These are phyloP conservation scores for Arctium lappa DNA, from an alignment of 129 eudicot species.

Conservation along the genomic window DNA sequence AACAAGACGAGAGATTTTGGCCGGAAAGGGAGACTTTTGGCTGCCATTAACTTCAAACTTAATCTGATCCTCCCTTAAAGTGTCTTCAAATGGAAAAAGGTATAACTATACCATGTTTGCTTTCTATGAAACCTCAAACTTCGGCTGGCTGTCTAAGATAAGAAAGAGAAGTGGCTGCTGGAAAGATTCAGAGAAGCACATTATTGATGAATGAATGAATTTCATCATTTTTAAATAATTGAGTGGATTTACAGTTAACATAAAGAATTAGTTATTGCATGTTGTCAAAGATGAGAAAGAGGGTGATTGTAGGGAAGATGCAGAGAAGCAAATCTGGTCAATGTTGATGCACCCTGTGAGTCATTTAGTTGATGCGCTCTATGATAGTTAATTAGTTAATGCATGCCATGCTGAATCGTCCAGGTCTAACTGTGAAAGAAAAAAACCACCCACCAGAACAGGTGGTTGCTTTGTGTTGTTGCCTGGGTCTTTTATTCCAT, in stretches of 20 bases:
- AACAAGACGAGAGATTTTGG: background rate
- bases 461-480: background rate
- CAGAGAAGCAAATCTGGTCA: background rate
- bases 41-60: background rate
- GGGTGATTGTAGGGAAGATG: background rate
- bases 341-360: background rate
- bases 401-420: background rate
- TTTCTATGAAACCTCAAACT: background rate
- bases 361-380: background rate
- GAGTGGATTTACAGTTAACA: background rate
- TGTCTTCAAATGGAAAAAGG: background rate
- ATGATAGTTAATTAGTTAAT: background rate
- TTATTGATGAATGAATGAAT: background rate
- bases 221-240: background rate
- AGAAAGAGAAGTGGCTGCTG: background rate
- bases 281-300: background rate
- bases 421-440: background rate
- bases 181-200: background rate
- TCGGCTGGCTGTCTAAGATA: background rate
- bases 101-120: background rate
- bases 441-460: background rate
- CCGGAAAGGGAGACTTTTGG: background rate
- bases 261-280: background rate
- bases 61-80: background rate
- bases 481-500: background rate